Evolutionary conservation across 768 basidiomycete genomes (phyloP).

Genomic region (Symmetrospora coprosmae): DNA sequence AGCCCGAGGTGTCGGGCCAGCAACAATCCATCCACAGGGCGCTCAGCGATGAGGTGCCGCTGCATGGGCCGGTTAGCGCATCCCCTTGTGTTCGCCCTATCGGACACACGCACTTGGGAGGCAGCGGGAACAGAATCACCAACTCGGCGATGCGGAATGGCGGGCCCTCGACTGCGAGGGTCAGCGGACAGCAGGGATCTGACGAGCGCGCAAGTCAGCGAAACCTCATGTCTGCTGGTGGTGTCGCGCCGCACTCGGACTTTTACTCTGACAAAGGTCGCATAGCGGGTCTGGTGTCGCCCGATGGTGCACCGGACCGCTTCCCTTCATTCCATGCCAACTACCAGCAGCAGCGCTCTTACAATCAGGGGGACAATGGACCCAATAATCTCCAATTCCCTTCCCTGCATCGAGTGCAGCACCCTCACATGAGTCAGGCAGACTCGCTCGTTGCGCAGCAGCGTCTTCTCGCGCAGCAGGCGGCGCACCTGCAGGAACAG

Average conservation of each 20-base stretch:
- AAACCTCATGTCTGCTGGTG: not conserved
- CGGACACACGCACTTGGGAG: conserved; percentile 37
- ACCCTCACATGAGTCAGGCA: not conserved
- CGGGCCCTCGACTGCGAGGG: conserved; percentile 32
- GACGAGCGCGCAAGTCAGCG: no score
- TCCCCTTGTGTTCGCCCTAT: conserved; percentile 43
- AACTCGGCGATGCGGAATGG: not conserved
- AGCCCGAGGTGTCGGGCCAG: not conserved
- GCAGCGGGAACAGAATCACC: conserved; percentile 20
- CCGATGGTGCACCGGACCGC: not conserved
- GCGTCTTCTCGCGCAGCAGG: not conserved
- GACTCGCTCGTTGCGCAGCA: conserved; percentile 3
- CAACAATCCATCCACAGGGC: no score
- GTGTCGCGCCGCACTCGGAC: not conserved
- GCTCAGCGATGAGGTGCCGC: not conserved
- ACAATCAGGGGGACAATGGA: conserved; percentile 36
- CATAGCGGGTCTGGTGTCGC: not conserved
- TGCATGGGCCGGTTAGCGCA: conserved; percentile 44
- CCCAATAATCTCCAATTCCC: conserved; percentile 10
- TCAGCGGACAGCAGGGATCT: conserved; percentile 31
- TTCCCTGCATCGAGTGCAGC: conserved; percentile 19
- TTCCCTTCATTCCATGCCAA: not conserved
- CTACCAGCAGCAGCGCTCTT: conserved; percentile 28
- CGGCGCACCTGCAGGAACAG: conserved; percentile 12
- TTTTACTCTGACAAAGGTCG: not conserved